Base-by-base conservation (phyloP, 2,329 filamentous ascomycete species). In the Xylaria sp. region DNA sequence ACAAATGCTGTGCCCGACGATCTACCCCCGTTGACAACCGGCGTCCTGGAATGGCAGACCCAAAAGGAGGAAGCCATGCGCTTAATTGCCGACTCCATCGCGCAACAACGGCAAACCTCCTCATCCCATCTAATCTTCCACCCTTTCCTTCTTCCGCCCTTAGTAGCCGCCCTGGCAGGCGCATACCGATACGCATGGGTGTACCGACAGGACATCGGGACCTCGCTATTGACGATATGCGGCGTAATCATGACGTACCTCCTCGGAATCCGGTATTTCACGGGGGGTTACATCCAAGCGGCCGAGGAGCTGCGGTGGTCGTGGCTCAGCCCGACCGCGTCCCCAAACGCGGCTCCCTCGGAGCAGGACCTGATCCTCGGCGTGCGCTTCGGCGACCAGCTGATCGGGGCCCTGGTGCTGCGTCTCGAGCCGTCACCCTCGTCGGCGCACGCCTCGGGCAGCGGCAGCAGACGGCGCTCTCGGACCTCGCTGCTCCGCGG, bases 31-130 rank as follows among this genome's bases (percentile, higher is more conserved):
- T 86, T 94, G 52, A 87, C 86, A 60, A 89, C 92, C 61, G 87
- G 89, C 74, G 79, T 86, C 25, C 81, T 90, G 52, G 83, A 84
- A 55, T 76, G 77, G 59, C 82, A 88, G 59, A 78, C 84, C 61
- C 91, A 94, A 78, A 89, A 91, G 77, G 82, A 89, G 71, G 86
- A 89, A 65, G 90, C 91, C 20, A 84, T 97, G 61, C 87, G 88
- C 71, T 87, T 97, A 23, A 86, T 97, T 48, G 91, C 93, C 70
- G 93, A 95, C 80, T 93, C 91, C 68, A 88, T 97, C 59, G 92
- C 93, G 44, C 91, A 97, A 81, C 94, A 96, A 84, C 89, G 91
- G 70, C 90, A 93, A 78, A 82, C 86, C 9, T 89, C 92, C 23
- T 88, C 89, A 51, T 82, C 83, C 64, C 82, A 88, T 71, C 82